phyloP scores from a whole-genome alignment of 1,284 basidiomycete genomes.

The Cutaneotrichosporon sp. region DNA sequence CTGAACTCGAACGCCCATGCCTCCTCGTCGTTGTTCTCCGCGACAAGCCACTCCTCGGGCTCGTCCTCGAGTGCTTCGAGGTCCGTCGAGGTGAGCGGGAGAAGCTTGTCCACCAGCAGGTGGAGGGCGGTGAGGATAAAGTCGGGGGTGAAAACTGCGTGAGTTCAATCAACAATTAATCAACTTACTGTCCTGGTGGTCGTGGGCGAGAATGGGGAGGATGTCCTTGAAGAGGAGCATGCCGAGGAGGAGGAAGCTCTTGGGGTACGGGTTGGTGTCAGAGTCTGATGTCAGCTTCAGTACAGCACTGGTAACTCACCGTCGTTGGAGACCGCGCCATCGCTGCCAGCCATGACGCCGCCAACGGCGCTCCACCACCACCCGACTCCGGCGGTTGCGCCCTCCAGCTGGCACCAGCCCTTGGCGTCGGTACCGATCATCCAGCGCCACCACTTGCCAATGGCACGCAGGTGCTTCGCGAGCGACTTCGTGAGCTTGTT shows the following conservation, averaged over 20 bases:
- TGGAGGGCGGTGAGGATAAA: conserved; percentile 78
- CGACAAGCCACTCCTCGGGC: conserved; percentile 86
- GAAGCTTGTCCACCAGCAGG: conserved; percentile 75
- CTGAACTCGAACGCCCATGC: conserved; percentile 88
- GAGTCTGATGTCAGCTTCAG: conserved; percentile 30
- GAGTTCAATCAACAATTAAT: background rate
- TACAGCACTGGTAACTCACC: conserved; percentile 30
- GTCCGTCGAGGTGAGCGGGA: conserved; percentile 75
- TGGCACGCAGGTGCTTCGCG: conserved; percentile 49
- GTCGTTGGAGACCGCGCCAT: conserved; percentile 49
- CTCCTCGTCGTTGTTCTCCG: conserved; percentile 74
- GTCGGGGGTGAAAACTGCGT: conserved; percentile 66
- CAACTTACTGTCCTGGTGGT: conserved; percentile 50
- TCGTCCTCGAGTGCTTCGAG: conserved; percentile 76
- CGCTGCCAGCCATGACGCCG: conserved; percentile 45
- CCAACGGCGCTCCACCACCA: conserved; percentile 55
- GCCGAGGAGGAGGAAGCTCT: conserved; percentile 74
- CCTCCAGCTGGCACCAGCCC: conserved; percentile 46
- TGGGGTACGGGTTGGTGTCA: conserved; percentile 45
- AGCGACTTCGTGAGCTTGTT: conserved; percentile 37
- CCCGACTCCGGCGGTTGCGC: conserved; percentile 46
- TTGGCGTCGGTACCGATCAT: conserved; percentile 53
- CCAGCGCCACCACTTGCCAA: conserved; percentile 52
- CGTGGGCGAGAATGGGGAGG: conserved; percentile 47
- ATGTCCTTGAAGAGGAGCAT: conserved; percentile 84